Conservation (phyloP, 2,329 filamentous ascomycete species). For the Pseudogymnoascus sp. region DNA sequence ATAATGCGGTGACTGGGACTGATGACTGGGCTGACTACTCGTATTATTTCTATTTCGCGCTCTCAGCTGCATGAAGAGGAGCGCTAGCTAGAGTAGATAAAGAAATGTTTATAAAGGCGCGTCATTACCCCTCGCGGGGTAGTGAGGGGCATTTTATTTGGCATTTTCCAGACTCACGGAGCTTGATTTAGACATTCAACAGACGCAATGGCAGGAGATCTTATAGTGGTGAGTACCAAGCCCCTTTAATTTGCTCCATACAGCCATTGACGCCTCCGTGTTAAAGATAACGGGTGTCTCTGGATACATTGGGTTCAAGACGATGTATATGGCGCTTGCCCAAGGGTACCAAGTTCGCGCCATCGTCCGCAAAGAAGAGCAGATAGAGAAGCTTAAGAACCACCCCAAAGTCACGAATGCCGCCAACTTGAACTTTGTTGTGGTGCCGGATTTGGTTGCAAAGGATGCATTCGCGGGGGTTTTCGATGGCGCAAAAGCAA, state of each 20-base stretch:
- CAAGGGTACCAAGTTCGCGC: conserved; percentile 4
- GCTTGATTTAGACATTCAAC: background rate
- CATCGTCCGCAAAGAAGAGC: background rate
- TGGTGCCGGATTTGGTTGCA: background rate
- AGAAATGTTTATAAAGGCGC: background rate
- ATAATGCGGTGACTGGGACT: background rate
- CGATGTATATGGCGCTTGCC: conserved; percentile 4
- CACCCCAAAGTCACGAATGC: background rate
- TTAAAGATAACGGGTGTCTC: conserved; percentile 20
- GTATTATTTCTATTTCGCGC: background rate
- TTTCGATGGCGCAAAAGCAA: background rate
- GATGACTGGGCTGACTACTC: background rate
- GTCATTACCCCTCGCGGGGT: background rate
- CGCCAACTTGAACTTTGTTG: background rate
- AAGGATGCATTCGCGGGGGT: background rate
- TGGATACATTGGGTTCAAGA: conserved; percentile 18
- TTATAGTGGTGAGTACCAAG: conserved; percentile 13
- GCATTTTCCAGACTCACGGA: background rate
- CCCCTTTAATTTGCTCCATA: background rate
- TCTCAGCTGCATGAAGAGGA: background rate
- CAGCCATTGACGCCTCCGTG: background rate
- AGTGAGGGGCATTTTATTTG: no score
- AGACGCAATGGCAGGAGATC: conserved; percentile 12
- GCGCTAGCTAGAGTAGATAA: background rate
- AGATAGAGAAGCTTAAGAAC: background rate